Evolutionary conservation across 495 filamentous ascomycete species (phyloP), one percentile per base, ranked within the genome.

Genomic region (Penicillium daleae): DNA sequence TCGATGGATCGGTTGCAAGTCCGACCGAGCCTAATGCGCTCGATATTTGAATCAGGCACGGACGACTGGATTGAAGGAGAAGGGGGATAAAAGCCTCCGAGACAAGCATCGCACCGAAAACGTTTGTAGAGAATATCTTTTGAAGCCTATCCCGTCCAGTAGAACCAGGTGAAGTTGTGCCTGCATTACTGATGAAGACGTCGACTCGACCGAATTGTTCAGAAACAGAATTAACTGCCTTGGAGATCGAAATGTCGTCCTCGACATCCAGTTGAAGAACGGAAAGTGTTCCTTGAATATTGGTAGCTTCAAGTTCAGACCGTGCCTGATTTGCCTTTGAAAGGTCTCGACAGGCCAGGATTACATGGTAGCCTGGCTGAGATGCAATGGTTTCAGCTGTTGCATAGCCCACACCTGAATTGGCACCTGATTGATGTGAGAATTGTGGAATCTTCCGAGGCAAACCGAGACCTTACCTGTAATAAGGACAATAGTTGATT

Each of bases 21-120:
- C 37, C 57, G 40, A 79, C 32, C 1, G 80, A 82, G 3, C 74
- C 75, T 31, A 78, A 57, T 17, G 62, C 67, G 10, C 73, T 76
- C 0, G 74, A 75, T 8, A 80, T 69, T 57, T 76, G 74, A n/a
- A 78, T 68, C 13, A 84, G 67, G 19, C 75, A 73, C 17, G 74
- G 71, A 19, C 61, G 60, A 3, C 59, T 50, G 1, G 78, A 78
- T 61, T 77, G 71, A 2, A 70, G 69, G 0, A 82, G 73, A 6
- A 82, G 64, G 0, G 76, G 71, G 24, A 75, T 53, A 44, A 81
- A 80, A 0, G 76, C 76, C 32, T 79, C 74, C 0, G 77, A 72
- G 31, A 75, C 61, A 49, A 72, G 64, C 3, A 68, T 68, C 1
- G 75, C 71, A 19, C 79, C 74, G 42, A 71, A 61, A 17, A 78